Base-by-base conservation (phyloP, 169 alveolate genomes). In the Plasmodium chabaudi region DNA sequence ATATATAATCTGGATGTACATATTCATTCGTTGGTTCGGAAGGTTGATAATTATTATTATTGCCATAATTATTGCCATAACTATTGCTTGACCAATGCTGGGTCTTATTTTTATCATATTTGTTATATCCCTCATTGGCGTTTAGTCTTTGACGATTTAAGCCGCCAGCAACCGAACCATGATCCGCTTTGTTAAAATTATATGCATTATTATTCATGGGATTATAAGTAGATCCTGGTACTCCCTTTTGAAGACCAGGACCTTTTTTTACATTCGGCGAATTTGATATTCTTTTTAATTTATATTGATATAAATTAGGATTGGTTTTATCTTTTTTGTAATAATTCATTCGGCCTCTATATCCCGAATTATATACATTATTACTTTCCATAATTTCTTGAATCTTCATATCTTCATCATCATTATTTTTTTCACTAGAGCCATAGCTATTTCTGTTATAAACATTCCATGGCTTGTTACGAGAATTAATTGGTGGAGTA, bases 1-100 rank as follows among this genome's bases (percentile, higher is more conserved):
- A 95, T 13, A 95, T 94, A 79, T 95, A 95, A 56, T 79, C 82
- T 1, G 89, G 89, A 1, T 79, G 56, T 0, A 79, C 72, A 9
- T 44, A 46, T 59, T 64, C 68, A 7, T 47, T 64, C 6, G 4
- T 64, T 23, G 61, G 12, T n/a, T 64, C 77, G 10, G 57, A 53
- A 65, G 47, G 51, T 12, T n/a, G 12, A 67, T 49, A 34, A 2
- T 0, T 5, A 4, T 4, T 4, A 34, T 34, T 34, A 34, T 4
- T 34, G 0, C n/a, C n/a, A 27, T 27, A 1, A 27, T 1, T 27
- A 25, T 25, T 25, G 2, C 39, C 5, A 27, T 27, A 2, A 27
- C 39, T 27, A 34, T 34, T 34, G 7, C 0, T 3, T 5, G 42
- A 4, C 42, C 42, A 34, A 34, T 34, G 42, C 0, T 34, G 42